Conservation (phyloP, 257 asterid species). For the Solanum pimpinellifolium region DNA sequence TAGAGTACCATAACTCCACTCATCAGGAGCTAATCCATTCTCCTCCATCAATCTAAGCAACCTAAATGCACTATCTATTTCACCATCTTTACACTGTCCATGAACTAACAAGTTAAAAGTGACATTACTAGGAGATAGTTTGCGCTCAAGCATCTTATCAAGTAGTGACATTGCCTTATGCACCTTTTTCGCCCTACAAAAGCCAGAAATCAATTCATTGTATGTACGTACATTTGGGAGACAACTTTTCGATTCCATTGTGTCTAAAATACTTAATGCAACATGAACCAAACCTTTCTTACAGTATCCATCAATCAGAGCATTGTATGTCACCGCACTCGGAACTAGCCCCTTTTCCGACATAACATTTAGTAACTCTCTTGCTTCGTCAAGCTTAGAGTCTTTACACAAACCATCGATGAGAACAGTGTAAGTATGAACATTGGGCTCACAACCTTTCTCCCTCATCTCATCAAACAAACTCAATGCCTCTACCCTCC, state of each 20-base stretch:
- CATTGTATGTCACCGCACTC: conserved; percentile 52
- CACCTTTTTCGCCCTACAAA: conserved; percentile 37
- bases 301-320: conserved; percentile 60
- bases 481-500: conserved; percentile 46
- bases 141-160: conserved; percentile 39
- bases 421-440: conserved; percentile 53
- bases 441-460: conserved; percentile 59
- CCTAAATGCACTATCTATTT: conserved; percentile 50
- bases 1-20: conserved; percentile 47
- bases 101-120: conserved; percentile 54
- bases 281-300: conserved; percentile 40
- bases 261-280: conserved; percentile 37
- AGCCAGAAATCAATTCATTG: conserved; percentile 61
- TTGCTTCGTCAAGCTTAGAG: conserved; percentile 39
- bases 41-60: conserved; percentile 55
- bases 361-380: conserved; percentile 30
- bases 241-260: conserved; percentile 43
- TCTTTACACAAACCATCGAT: conserved; percentile 51
- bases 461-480: conserved; percentile 59
- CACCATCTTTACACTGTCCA: conserved; percentile 62
- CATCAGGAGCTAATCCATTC: conserved; percentile 43
- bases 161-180: conserved; percentile 65
- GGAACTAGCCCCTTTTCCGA: conserved; percentile 37
- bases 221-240: conserved; percentile 52
- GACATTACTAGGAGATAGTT: conserved; percentile 33